Base-by-base conservation (phyloP, 2,329 filamentous ascomycete species). In the Aureobasidium melanogenum region DNA sequence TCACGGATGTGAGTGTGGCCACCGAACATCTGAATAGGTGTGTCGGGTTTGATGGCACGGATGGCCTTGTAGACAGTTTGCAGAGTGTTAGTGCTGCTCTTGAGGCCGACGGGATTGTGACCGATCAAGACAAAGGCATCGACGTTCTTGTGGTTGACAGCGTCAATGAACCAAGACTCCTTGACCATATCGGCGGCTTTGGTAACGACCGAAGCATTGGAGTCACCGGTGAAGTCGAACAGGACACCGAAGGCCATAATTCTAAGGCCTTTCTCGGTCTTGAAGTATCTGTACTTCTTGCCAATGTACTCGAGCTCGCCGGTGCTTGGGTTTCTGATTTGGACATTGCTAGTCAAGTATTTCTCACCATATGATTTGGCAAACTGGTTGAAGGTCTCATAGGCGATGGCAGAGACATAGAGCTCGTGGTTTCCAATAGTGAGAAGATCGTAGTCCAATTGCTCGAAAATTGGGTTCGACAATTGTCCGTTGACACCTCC, bases 1-100 rank as follows among this genome's bases (percentile, higher is more conserved):
- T 88, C 85, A 17, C 86, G 82, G 63, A 86, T 80, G 68, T 87
- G 85, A 39, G 76, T 81, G 71, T 87, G 85, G 10, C 84, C 85
- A 22, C 84, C 85, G 65, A 88, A 85, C 58, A 84, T 79, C 69
- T 87, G 84, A 50, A 88, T 81, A 0, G 85, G 85, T 1, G 80
- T 82, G 15, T 79, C 73, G 1, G 83, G 81, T 57, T 80, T 80
- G 19, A 78, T 82, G 12, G 76, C 75, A 17, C 85, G 80, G 65
- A 88, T 87, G 32, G 82, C 80, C 46, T 81, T 75, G 66, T 82
- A 81, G 15, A 88, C 80, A 0, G 74, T 75, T 2, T 61, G 48
- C 19, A 61, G 24, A 5, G 75, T 77, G 55, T 73, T 75, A 38
- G 72, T 75, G 66, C 76, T 80, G 22, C 72, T 75, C 6, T 69